Evolutionary conservation across 768 basidiomycete species (phyloP).

Genomic region (Collybiopsis luxurians): DNA sequence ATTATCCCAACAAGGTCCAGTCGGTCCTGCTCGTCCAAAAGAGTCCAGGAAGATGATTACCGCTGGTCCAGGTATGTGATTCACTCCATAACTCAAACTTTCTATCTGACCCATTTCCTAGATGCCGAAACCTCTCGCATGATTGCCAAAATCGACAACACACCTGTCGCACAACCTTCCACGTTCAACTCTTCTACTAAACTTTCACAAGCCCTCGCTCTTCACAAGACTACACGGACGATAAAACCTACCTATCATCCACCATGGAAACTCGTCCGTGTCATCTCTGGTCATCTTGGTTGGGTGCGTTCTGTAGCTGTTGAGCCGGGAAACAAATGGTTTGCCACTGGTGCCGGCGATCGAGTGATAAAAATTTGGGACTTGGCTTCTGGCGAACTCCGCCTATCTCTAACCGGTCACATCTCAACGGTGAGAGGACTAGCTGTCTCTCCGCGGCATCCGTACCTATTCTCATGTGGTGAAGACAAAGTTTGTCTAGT

Average conservation of each 20-base stretch:
- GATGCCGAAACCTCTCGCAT: constrained; percentile 57
- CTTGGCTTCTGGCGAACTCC: constrained; percentile 93
- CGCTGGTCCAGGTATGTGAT: constrained; percentile 54
- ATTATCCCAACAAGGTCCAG: constrained; percentile 74
- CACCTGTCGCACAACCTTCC: constrained; percentile 63
- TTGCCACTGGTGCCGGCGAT: constrained; percentile 96
- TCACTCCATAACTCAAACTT: neutral
- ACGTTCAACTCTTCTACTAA: constrained; percentile 62
- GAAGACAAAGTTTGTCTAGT: constrained; percentile 81
- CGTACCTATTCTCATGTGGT: constrained; percentile 95
- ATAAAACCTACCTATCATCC: constrained; percentile 96
- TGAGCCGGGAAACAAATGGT: constrained; percentile 98
- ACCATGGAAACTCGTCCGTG: constrained; percentile 93
- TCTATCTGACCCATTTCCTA: neutral
- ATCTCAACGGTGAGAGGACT: constrained; percentile 95
- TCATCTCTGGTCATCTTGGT: constrained; percentile 96
- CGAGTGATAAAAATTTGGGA: constrained; percentile 99
- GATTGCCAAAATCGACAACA: constrained; percentile 74
- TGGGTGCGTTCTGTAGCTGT: constrained; percentile 97
- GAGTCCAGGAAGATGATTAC: constrained; percentile 66
- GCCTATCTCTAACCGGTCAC: constrained; percentile 94
- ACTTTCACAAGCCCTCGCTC: constrained; percentile 85
- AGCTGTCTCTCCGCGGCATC: constrained; percentile 89
- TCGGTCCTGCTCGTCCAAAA: constrained; percentile 76
- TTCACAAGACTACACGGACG: constrained; percentile 91